Base-by-base conservation (phyloP, 805 yeast species). In the Lachancea meyersii region DNA sequence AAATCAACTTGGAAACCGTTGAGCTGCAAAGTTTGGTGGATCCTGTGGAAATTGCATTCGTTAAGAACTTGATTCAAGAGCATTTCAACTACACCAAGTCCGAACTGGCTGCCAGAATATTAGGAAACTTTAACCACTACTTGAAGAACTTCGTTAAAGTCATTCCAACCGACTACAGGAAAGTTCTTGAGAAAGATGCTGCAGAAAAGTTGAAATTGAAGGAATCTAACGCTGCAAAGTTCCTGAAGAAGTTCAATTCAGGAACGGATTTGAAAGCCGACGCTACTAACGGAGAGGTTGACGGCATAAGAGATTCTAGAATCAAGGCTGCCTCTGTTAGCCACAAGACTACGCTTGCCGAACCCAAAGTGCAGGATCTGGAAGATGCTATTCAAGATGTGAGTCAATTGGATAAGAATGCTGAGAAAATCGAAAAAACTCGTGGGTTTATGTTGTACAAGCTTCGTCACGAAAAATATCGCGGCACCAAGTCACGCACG, bases 11-110 rank as follows among this genome's bases (percentile, higher is more conserved):
- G 33, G 91, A 82, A 52, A 80, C 86, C 53, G 91, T 93, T 52
- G 96, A 84, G 56, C 75, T 93, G 45, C 73, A 83, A 35, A 72
- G 73, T 38, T 75, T 91, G 40, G 72, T 78, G 40, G 97, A 91
- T 53, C 95, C 97, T 6, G 74, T 82, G 37, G 98, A 91, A 69
- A 85, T 89, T 68, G 96, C 96, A 0, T 88, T 86, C 67, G 79
- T 91, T 57, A 82, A 96, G 60, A 95, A 94, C 21, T 74, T 91
- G 58, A 79, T 91, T 53, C 96, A 91, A 67, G 96, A 93, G 60
- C 97, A 93, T 66, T 81, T 88, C 57, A 95, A 88, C 63, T 88
- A 85, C 77, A 91, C 98, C 43, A 84, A 82, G 26, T 91, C 97
- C 33, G 91, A 83, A 60, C 76, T 93, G 50, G 96, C 97, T 39